phyloP scores from a whole-genome alignment of 306 rosid genomes.

The Acacia acuminata region DNA sequence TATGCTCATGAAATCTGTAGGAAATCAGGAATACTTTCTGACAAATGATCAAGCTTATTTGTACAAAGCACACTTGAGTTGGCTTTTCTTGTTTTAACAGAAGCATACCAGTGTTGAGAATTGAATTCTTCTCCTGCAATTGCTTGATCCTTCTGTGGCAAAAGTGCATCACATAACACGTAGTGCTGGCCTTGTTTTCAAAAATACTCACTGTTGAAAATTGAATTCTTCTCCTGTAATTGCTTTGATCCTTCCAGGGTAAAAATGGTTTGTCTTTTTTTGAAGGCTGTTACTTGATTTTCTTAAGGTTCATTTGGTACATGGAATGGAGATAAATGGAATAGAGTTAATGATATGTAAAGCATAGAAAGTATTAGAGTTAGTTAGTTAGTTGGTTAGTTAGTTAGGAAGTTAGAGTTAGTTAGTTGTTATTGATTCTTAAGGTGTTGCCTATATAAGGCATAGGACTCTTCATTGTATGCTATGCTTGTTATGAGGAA shows the following conservation, averaged over 20 bases:
- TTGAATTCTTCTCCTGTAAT: not conserved
- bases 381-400: too few relatives aligned
- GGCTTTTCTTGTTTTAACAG: constrained; percentile 5
- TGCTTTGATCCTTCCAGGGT: not conserved
- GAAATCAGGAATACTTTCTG: not conserved
- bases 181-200: too few relatives aligned
- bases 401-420: too few relatives aligned
- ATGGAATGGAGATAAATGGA: not conserved
- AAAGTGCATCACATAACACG: too few relatives aligned
- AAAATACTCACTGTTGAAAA: too few relatives aligned
- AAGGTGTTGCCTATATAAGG: too few relatives aligned
- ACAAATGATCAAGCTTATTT: constrained; percentile 19
- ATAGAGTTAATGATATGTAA: too few relatives aligned
- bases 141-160: too few relatives aligned
- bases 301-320: not conserved
- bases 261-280: constrained; percentile 6
- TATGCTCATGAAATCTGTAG: constrained; percentile 8
- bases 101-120: not conserved
- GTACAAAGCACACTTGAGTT: not conserved
- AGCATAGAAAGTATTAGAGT: too few relatives aligned
- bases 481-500: too few relatives aligned
- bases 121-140: not conserved
- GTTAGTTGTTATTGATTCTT: too few relatives aligned
- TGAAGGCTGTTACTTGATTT: not conserved
- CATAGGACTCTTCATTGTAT: too few relatives aligned